phyloP scores from a whole-genome alignment of 2,329 filamentous ascomycete genomes.

The Neonectria magnoliae region DNA sequence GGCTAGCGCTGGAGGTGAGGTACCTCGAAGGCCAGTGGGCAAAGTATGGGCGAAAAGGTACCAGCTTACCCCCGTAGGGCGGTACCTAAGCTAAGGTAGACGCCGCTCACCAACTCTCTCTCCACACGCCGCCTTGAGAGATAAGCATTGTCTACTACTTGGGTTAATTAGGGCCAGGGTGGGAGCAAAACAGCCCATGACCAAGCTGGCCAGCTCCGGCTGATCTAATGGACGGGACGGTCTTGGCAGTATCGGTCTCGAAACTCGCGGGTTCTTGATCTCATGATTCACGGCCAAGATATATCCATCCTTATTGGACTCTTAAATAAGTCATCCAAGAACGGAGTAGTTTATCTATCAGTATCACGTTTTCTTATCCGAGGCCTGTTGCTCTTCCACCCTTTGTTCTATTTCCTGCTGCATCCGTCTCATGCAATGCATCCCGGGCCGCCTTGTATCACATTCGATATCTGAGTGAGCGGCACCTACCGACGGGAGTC shows the following conservation, averaged over 20 bases:
- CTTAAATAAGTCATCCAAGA: background rate
- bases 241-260: background rate
- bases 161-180: constrained; percentile 19
- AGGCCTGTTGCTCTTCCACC: background rate
- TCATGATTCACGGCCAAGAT: background rate
- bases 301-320: background rate
- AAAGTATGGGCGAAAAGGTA: background rate
- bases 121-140: constrained; percentile 28
- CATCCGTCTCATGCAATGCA: background rate
- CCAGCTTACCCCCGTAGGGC: background rate
- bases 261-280: background rate
- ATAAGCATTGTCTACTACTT: constrained; percentile 35
- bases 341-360: background rate
- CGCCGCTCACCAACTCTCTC: constrained; percentile 33
- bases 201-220: constrained; percentile 6
- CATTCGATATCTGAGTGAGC: background rate
- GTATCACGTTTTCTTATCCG: background rate
- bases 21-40: background rate
- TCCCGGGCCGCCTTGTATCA: constrained; percentile 4
- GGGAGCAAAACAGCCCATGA: constrained; percentile 3
- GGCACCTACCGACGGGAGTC: background rate
- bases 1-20: constrained; percentile 2
- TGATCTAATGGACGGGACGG: constrained; percentile 8
- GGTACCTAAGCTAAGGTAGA: constrained; percentile 22
- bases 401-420: background rate